A percentile compares a stretch with the other conserved stretches of the same genome.
These are phyloP conservation scores for Hippophae gyantsensis DNA, from an alignment of 306 rosid genomes.

Conservation along the genomic window DNA sequence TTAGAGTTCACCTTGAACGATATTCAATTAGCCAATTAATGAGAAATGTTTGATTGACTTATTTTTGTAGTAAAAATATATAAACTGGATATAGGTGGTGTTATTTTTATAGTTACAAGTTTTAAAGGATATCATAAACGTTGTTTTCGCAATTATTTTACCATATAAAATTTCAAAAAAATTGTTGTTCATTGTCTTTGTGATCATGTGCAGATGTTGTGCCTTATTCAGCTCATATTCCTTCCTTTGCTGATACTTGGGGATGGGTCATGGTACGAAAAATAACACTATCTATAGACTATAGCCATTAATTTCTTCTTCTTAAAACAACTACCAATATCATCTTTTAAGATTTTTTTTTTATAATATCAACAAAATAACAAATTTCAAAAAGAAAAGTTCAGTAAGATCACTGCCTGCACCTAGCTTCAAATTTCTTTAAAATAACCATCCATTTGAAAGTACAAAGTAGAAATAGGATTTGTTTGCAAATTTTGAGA, in stretches of 20 bases:
- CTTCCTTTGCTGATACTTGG: constrained; percentile 96
- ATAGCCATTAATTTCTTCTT: not conserved
- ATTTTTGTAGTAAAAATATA: too few relatives aligned
- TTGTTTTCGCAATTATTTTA: too few relatives aligned
- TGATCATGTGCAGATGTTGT: constrained; percentile 64
- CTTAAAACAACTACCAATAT: not conserved
- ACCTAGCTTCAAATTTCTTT: too few relatives aligned
- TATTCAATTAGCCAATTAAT: not conserved
- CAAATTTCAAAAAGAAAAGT: too few relatives aligned
- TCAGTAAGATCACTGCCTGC: too few relatives aligned
- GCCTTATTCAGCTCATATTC: constrained; percentile 90
- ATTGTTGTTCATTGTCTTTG: not conserved
- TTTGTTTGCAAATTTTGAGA: not conserved
- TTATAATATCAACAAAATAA: too few relatives aligned
- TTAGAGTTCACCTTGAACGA: too few relatives aligned
- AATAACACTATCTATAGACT: not conserved
- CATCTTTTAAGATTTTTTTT: too few relatives aligned
- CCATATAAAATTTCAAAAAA: not conserved
- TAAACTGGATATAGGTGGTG: too few relatives aligned
- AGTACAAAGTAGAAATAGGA: not conserved
- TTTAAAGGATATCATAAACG: too few relatives aligned
- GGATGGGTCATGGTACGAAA: constrained; percentile 89
- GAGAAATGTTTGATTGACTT: not conserved
- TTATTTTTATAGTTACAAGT: too few relatives aligned
- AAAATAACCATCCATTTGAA: not conserved